Evolutionary conservation across 495 filamentous ascomycete genomes (phyloP), one percentile per base, ranked within the genome.

Genomic region (Daldinia childiae): DNA sequence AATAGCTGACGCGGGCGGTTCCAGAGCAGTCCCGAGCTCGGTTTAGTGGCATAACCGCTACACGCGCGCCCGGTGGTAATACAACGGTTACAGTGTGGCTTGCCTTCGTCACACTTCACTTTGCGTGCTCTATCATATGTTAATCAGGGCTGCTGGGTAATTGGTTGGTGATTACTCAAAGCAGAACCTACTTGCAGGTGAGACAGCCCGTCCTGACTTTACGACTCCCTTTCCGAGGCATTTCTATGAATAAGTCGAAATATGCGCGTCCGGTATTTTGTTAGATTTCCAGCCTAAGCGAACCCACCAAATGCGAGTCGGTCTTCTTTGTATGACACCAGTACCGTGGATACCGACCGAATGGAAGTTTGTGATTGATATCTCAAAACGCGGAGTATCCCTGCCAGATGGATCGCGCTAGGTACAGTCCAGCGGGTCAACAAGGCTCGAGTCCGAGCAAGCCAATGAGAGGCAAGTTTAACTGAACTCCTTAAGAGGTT

Each of bases 41-140:
- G 55, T 19, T 64, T 74, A 32, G 71, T 58, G 27, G 66, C 27
- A 38, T 80, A 81, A 29, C 79, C 79, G 6, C 76, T 75, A 50
- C 80, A 82, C 2, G 17, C 71, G 27, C 80, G 71, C 29, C 72
- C 75, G 4, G 75, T 76, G 30, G 62, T 69, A 27, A 64, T 64
- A 64, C 80, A 82, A 24, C 77, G 70, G 12, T 62, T 54, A 45
- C 80, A 82, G 9, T 60, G 43, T 21, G 80, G 80, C 58, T 79
- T 76, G 27, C 56, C 64, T 58, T 82, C 80, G 56, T 82, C 80
- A 50, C 80, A 82, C 66, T 82, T 82, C 26, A 82, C 77, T 26
- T 78, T 81, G 15, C 80, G 69, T 38, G 69, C 52, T 60, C 76
- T 76, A 64, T 65, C 50, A 2, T n/a, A 43, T 7, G 59, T 66